Evolutionary conservation across 2,329 filamentous ascomycete species (phyloP).

Genomic region (Lomentospora prolificans): DNA sequence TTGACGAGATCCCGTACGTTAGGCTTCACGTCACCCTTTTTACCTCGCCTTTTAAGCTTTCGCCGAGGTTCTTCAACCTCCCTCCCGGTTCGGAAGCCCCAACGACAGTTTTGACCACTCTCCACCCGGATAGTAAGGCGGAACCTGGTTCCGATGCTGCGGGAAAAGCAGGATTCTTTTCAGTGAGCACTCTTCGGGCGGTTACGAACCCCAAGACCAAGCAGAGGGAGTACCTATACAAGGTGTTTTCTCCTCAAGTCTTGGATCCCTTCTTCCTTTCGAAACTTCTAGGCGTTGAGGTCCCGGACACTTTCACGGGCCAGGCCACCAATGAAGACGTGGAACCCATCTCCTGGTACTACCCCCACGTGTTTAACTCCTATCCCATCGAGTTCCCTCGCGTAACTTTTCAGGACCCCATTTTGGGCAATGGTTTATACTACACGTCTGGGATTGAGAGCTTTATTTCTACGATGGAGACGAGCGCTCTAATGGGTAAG

Average conservation of each 20-base stretch:
- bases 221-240: conserved; percentile 49
- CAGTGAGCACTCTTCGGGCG: conserved; percentile 62
- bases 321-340: conserved; percentile 21
- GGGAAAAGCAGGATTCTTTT: conserved; percentile 74
- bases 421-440: conserved; percentile 57
- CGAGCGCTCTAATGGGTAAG: conserved; percentile 81
- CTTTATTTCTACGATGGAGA: conserved; percentile 98
- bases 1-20: conserved; percentile 78
- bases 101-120: conserved; percentile 71
- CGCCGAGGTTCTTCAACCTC: conserved; percentile 62
- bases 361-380: conserved; percentile 68
- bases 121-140: conserved; percentile 49
- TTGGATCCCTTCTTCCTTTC: conserved; percentile 45
- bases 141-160: conserved; percentile 45
- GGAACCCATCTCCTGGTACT: conserved; percentile 60
- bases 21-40: conserved; percentile 85
- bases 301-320: conserved; percentile 31
- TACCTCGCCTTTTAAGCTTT: conserved; percentile 64
- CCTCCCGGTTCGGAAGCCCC: conserved; percentile 49
- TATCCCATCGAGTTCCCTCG: conserved; percentile 82
- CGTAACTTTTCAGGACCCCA: conserved; percentile 75
- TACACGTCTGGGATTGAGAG: conserved; percentile 74
- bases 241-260: conserved; percentile 51
- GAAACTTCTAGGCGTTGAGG: conserved; percentile 36
- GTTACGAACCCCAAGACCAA: conserved; percentile 50